A percentile compares a stretch with the other conserved stretches of the same genome.
Evolutionary conservation across 106 monocot genomes (phyloP).

Genomic region (Alisma plantagoaquatica): DNA sequence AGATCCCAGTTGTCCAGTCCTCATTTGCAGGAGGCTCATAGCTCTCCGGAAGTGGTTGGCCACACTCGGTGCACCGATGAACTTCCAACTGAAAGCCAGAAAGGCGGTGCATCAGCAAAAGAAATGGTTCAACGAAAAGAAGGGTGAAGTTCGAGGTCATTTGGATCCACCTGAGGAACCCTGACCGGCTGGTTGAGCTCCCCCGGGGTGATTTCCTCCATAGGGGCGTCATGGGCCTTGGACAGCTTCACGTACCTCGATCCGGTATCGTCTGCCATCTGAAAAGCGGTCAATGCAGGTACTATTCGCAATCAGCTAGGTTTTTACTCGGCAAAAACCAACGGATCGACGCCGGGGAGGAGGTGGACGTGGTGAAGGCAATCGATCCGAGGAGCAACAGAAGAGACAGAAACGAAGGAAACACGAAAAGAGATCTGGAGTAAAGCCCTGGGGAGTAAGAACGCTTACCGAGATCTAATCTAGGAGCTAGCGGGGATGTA

Average conservation of each 20-base stretch:
- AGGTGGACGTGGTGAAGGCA: too few species aligned
- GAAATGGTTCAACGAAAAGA: not conserved
- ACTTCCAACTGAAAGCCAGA: constrained; percentile 46
- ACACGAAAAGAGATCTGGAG: too few species aligned
- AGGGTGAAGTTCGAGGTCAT: not conserved
- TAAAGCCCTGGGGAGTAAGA: too few species aligned
- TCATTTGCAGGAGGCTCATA: constrained; percentile 74
- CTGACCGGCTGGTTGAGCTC: constrained; percentile 91
- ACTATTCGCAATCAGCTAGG: too few species aligned
- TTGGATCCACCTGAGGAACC: constrained; percentile 61
- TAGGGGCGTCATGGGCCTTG: constrained; percentile 69
- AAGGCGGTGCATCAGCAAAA: not conserved
- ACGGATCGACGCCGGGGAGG: too few species aligned
- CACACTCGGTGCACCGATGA: constrained; percentile 69
- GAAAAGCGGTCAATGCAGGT: too few species aligned
- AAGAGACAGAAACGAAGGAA: too few species aligned
- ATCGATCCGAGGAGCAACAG: too few species aligned
- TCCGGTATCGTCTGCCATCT: constrained; percentile 45
- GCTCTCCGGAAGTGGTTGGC: constrained; percentile 78
- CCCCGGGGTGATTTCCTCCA: constrained; percentile 82
- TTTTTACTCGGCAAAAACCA: too few species aligned
- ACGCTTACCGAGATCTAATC: too few species aligned
- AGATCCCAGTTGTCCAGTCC: constrained; percentile 83
- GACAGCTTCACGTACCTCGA: constrained; percentile 88
- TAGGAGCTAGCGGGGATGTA: too few species aligned